Evolutionary conservation across 2,329 filamentous ascomycete species (phyloP).

Genomic region (Verticillium albo-atrum): DNA sequence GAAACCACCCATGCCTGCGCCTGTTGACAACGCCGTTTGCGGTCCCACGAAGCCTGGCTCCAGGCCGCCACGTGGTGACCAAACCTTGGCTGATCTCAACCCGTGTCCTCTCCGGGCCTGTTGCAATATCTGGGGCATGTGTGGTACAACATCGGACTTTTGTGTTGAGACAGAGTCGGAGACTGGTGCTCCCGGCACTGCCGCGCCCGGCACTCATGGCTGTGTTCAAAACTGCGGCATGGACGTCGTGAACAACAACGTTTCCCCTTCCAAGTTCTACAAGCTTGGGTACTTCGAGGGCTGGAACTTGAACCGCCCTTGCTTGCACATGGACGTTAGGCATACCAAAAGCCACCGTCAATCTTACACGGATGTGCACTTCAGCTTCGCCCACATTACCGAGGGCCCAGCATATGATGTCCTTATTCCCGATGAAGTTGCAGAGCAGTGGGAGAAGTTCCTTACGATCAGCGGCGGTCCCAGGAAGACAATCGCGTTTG

Average conservation of each 20-base stretch:
- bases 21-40: slow-evolving; percentile 14
- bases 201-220: slow-evolving; percentile 22
- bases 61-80: slow-evolving; percentile 22
- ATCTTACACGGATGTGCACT: slow-evolving; percentile 26
- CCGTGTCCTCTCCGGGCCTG: slow-evolving; percentile 39
- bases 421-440: neutral
- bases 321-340: neutral
- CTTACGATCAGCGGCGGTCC: slow-evolving; percentile 16
- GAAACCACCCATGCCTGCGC: slow-evolving; percentile 13
- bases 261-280: slow-evolving; percentile 11
- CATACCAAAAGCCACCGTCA: neutral
- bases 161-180: slow-evolving; percentile 9
- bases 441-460: slow-evolving; percentile 21
- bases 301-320: neutral
- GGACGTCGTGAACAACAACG: slow-evolving; percentile 19
- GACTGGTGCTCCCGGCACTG: slow-evolving; percentile 31
- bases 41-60: slow-evolving; percentile 25
- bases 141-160: slow-evolving; percentile 13
- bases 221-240: slow-evolving; percentile 36
- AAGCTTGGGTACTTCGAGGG: slow-evolving; percentile 2
- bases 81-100: slow-evolving; percentile 32
- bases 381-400: slow-evolving; percentile 21
- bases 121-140: slow-evolving; percentile 23
- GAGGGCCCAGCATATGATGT: slow-evolving; percentile 3
- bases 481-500: slow-evolving; percentile 33